Conservation (phyloP, 441 rosid species). For the Corymbia calophylla region DNA sequence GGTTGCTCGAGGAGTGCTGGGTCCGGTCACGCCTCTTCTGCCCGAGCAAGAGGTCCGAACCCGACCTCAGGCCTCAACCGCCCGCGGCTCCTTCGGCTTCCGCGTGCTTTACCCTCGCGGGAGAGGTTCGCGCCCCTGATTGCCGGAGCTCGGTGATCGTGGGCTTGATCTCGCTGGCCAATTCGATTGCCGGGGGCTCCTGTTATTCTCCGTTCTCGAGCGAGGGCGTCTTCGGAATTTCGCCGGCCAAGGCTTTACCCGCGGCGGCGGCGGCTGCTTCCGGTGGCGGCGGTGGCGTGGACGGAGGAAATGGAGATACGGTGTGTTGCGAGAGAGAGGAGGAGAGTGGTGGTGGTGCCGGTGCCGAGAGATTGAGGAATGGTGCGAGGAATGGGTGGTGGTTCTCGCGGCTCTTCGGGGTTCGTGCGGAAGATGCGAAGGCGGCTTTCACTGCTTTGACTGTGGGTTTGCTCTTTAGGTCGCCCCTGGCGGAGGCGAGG, state of each 20-base stretch:
- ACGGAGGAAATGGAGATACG: neutral
- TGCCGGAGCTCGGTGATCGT: neutral
- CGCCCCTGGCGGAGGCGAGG: constrained; percentile 28
- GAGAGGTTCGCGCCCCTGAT: neutral
- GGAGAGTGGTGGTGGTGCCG: neutral
- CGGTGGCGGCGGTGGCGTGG: neutral
- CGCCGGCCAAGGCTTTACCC: neutral
- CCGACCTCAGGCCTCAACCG: neutral
- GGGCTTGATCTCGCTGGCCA: neutral
- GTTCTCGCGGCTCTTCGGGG: neutral
- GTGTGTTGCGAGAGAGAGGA: neutral
- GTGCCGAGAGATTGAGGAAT: neutral
- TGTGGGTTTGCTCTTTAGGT: constrained; percentile 29
- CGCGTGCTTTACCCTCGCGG: neutral
- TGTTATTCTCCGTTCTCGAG: neutral
- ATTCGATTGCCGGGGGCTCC: neutral
- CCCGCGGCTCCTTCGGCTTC: neutral
- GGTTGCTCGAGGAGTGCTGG: neutral
- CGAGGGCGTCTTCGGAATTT: neutral
- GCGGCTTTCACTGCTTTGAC: neutral
- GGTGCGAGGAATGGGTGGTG: neutral
- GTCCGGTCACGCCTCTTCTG: neutral
- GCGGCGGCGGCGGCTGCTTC: neutral
- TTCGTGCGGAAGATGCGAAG: neutral
- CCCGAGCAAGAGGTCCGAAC: neutral